These are phyloP conservation scores for Coemansia sp. DNA, from an alignment of 192 early-diverging fungal species.

Conservation along the genomic window DNA sequence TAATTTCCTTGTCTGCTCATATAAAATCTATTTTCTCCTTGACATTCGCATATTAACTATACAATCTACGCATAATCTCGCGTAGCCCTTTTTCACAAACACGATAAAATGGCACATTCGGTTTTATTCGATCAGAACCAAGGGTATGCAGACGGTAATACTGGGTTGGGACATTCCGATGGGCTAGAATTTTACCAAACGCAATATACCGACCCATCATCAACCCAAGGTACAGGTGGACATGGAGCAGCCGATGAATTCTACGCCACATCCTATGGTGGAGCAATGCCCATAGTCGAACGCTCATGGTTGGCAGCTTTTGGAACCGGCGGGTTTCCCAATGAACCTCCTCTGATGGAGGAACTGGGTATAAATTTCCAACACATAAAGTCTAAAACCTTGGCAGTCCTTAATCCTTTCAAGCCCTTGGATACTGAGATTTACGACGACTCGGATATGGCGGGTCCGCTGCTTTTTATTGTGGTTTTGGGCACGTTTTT, in stretches of 20 bases:
- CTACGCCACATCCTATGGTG: constrained; percentile 47
- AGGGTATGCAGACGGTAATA: constrained; percentile 14
- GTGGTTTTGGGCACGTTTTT: constrained; percentile 87
- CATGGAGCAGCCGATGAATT: constrained; percentile 47
- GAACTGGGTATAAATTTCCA: constrained; percentile 94
- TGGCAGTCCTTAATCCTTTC: constrained; percentile 85
- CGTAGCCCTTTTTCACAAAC: too few relatives aligned
- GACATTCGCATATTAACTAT: too few relatives aligned
- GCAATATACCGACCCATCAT: constrained; percentile 41
- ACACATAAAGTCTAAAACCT: constrained; percentile 83
- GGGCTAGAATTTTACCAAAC: constrained; percentile 51
- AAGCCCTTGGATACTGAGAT: constrained; percentile 71
- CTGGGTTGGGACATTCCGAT: too few relatives aligned
- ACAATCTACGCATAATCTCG: too few relatives aligned
- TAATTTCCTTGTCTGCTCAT: too few relatives aligned
- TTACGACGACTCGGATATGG: constrained; percentile 95
- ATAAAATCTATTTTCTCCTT: too few relatives aligned
- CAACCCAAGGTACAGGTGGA: constrained; percentile 13
- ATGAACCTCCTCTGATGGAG: constrained; percentile 91
- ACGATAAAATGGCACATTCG: constrained; percentile 51
- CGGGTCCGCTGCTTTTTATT: constrained; percentile 90
- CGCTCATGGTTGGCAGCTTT: constrained; percentile 68
- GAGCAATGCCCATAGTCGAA: constrained; percentile 46
- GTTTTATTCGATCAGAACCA: constrained; percentile 50
- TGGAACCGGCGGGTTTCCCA: constrained; percentile 85